Evolutionary conservation across 768 basidiomycete genomes (phyloP).

Genomic region (Kondoa malvinella): DNA sequence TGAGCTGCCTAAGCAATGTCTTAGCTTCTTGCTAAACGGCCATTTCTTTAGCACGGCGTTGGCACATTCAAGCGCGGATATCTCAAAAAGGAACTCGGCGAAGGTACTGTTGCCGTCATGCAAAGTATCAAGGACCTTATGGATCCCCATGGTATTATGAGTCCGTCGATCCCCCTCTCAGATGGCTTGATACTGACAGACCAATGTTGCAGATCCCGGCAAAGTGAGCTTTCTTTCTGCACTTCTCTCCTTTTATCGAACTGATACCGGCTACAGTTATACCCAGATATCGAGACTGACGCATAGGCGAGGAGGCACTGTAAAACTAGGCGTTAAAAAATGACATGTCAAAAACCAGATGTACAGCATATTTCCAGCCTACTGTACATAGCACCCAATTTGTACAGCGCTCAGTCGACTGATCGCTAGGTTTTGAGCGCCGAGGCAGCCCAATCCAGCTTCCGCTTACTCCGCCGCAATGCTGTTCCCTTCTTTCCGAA

Average conservation of each 20-base stretch:
- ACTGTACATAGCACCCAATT: too few species aligned
- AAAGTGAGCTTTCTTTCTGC: not conserved
- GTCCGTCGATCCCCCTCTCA: not conserved
- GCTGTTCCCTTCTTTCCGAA: too few species aligned
- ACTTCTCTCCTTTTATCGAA: not conserved
- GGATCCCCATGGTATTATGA: not conserved
- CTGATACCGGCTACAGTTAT: not conserved
- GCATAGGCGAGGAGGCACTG: too few species aligned
- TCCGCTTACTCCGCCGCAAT: too few species aligned
- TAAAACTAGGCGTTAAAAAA: too few species aligned
- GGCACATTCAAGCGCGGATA: constrained; percentile 39
- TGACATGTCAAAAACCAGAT: too few species aligned
- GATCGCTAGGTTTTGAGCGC: too few species aligned
- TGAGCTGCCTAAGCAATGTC: constrained; percentile 41
- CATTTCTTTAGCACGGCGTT: not conserved
- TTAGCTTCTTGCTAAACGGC: constrained; percentile 32
- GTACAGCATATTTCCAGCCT: too few species aligned
- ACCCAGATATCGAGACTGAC: not conserved
- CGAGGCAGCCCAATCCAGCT: too few species aligned
- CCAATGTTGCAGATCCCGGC: not conserved
- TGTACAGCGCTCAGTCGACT: too few species aligned
- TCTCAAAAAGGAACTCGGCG: constrained; percentile 63
- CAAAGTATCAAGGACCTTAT: constrained; percentile 60
- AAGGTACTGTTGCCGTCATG: constrained; percentile 68
- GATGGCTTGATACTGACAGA: not conserved